phyloP scores from a whole-genome alignment of 441 rosid species.

The Eutrema salsugineum region DNA sequence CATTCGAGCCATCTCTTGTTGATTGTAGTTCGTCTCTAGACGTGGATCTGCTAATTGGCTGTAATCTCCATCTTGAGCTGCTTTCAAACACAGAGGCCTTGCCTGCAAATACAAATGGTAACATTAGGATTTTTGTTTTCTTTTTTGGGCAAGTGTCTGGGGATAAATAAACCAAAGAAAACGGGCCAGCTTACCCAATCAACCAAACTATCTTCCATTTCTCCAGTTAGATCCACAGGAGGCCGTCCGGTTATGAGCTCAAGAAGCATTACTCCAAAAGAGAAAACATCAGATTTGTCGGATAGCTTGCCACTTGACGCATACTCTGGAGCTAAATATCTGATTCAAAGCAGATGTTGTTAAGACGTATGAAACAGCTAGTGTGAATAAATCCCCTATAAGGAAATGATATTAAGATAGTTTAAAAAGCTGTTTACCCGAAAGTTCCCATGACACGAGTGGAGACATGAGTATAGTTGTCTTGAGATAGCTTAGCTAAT shows the following conservation, averaged over 20 bases:
- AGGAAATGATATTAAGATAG: neutral
- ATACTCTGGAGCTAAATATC: slow-evolving; percentile 95
- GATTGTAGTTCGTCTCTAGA: slow-evolving; percentile 46
- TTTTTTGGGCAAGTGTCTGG: neutral
- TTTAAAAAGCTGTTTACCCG: slow-evolving; percentile 47
- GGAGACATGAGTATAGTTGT: slow-evolving; percentile 73
- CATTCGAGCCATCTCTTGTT: slow-evolving; percentile 65
- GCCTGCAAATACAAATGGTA: slow-evolving; percentile 45
- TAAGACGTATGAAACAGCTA: slow-evolving; percentile 2
- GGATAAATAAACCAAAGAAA: neutral
- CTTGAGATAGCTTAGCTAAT: slow-evolving; percentile 69
- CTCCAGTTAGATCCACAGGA: slow-evolving; percentile 51
- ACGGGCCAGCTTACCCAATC: slow-evolving; percentile 55
- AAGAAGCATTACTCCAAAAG: slow-evolving; percentile 79
- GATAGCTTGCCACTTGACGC: slow-evolving; percentile 90
- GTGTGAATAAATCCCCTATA: neutral
- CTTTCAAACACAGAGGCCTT: slow-evolving; percentile 53
- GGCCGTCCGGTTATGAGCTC: slow-evolving; percentile 80
- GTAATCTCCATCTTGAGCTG: slow-evolving; percentile 56
- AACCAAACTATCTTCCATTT: slow-evolving; percentile 80
- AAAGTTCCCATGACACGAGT: slow-evolving; percentile 96
- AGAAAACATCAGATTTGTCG: slow-evolving; percentile 91
- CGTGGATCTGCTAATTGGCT: slow-evolving; percentile 55
- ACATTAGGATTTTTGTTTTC: neutral
- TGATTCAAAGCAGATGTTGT: slow-evolving; percentile 7